These are phyloP conservation scores for Debaryomyces sp. DNA, from an alignment of 1,139 yeast genomes.

Conservation along the genomic window DNA sequence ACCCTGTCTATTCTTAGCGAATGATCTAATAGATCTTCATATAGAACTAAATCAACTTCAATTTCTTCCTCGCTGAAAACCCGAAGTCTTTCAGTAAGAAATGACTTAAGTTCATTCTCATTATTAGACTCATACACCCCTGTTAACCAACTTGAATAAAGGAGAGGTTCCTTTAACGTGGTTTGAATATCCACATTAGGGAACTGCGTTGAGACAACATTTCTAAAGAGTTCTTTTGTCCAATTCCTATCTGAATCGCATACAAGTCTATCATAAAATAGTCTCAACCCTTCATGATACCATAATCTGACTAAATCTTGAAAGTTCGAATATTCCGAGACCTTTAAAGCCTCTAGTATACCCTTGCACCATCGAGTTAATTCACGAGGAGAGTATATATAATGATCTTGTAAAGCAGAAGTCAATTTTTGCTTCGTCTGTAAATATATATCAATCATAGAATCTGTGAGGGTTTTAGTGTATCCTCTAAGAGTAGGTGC, in stretches of 20 bases:
- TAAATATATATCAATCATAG: constrained; percentile 69
- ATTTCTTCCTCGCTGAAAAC: constrained; percentile 79
- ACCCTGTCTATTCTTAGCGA: constrained; percentile 81
- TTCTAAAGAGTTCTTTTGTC: constrained; percentile 50
- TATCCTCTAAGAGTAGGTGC: constrained; percentile 66
- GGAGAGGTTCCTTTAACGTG: constrained; percentile 52
- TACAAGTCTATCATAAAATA: constrained; percentile 75
- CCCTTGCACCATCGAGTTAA: constrained; percentile 88
- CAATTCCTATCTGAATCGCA: constrained; percentile 49
- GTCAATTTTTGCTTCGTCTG: constrained; percentile 46
- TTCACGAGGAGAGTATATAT: constrained; percentile 88
- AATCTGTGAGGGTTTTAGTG: constrained; percentile 53
- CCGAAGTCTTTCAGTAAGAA: constrained; percentile 64
- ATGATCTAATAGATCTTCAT: constrained; percentile 75
- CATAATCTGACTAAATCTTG: constrained; percentile 62
- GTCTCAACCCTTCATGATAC: constrained; percentile 80
- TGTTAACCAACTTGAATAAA: constrained; percentile 77
- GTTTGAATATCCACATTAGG: constrained; percentile 43
- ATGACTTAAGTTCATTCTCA: constrained; percentile 49
- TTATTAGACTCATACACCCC: constrained; percentile 62
- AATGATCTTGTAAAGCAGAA: constrained; percentile 49
- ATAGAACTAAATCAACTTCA: constrained; percentile 62
- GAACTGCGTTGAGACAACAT: constrained; percentile 44
- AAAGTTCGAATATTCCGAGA: constrained; percentile 37
- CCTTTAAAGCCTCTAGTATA: constrained; percentile 57